Base-by-base conservation (phyloP, 371 early-diverging fungal species). In the Syncephalastrum racemosum region DNA sequence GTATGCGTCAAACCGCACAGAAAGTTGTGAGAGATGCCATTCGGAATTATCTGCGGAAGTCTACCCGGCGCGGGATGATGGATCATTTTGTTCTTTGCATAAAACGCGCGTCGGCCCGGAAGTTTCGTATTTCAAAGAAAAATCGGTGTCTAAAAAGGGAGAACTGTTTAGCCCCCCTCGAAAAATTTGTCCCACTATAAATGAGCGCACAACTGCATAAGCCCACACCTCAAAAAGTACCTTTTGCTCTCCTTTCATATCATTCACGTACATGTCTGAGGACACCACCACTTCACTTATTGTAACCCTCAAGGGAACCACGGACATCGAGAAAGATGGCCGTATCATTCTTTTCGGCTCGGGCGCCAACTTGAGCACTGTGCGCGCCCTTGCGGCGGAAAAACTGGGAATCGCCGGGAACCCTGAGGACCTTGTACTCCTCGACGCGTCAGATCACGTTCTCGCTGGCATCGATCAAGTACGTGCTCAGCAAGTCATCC, bases 351-450 rank as follows among this genome's bases (percentile, higher is more conserved):
- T 54, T 1, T 63, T 70, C 24, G 60, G 61, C 3, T 57, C 46
- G 2, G 66, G 64, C 12, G 66, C 66, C 41, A 66, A 47, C n/a
- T 23, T 71, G 25, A 60, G 67, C 44, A 67, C 64, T 3, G 46
- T 71, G 8, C 67, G 67, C 18, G 46, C 56, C 14, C 63, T 64
- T 41, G 62, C 62, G 2, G 60, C 63, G n/a, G 71, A 67, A 44
- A 62, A 63, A 25, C 51, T 71, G 6, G 56, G 27, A 15, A 64
- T 71, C 12, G 42, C 57, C 16, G 55, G 58, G 8, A 56, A 41
- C 18, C 57, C 56, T 5, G 44, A 63, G 0, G 58, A 60, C 27
- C 39, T 71, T 22, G 25, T 64, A 7, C 46, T 71, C 24, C 54
- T 49, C 3, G 62, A 63, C 39, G 44, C 31, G 12, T 46, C 46